phyloP scores from a whole-genome alignment of 1,284 basidiomycete genomes.

The Serendipita sp. region DNA sequence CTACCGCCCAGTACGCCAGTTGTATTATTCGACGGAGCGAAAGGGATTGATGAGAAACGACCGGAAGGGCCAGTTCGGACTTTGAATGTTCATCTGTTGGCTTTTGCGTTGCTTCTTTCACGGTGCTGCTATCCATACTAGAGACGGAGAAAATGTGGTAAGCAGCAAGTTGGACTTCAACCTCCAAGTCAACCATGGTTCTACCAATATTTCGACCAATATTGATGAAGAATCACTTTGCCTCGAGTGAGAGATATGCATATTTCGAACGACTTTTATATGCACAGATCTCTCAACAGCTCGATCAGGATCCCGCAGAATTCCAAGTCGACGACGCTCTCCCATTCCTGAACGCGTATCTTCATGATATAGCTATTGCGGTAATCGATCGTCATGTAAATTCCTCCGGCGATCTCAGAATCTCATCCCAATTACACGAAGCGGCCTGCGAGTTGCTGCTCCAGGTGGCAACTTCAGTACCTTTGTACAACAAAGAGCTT shows the following conservation, averaged over 20 bases:
- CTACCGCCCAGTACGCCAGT: slow-evolving; percentile 57
- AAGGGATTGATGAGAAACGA: slow-evolving; percentile 38
- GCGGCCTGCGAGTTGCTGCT: not conserved
- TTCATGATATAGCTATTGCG: not conserved
- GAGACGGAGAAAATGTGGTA: not conserved
- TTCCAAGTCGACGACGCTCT: not conserved
- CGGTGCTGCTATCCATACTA: not conserved
- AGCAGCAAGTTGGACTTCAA: not conserved
- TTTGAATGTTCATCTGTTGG: not conserved
- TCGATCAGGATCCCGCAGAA: not conserved
- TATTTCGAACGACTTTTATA: not conserved
- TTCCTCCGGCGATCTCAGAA: not conserved
- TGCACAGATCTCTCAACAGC: not conserved
- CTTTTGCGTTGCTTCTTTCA: not conserved
- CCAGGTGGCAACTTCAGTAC: too few relatives aligned
- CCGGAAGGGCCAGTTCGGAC: not conserved
- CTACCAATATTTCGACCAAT: not conserved
- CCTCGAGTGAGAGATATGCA: not conserved
- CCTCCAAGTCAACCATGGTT: not conserved
- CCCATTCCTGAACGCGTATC: not conserved
- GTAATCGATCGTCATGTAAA: too few relatives aligned
- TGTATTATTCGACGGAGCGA: slow-evolving; percentile 42
- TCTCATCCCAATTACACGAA: not conserved
- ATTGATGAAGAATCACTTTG: not conserved
- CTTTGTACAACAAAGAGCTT: too few relatives aligned